Base-by-base conservation (phyloP, 306 rosid genomes). In the Canavalia ensiformis region DNA sequence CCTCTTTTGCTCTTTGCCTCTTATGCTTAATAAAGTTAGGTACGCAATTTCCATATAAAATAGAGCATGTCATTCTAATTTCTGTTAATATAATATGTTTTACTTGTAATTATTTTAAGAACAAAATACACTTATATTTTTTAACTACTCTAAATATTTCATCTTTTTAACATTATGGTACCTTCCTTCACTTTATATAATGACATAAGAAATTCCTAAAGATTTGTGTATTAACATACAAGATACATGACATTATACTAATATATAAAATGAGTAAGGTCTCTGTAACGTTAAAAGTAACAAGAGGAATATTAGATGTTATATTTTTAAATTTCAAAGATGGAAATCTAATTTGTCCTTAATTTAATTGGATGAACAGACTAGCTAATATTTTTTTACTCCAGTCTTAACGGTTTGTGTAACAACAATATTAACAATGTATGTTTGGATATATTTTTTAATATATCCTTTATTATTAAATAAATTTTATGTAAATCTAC, bases 21-120 rank as follows among this genome's bases (percentile, higher is more conserved):
- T 18, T 18, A 47, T 77, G 66, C 45, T 68, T 59, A 44, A 68
- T 68, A 78, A 78, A 55, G 75, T 37, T 65, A 10, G 31, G 28
- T 54, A 8, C 56, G 44, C 46, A 41, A 42, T 41, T 78, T 68
- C 68, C 46, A 29, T 68, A 54, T 76, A 8, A 49, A 63, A 1
- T 10, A 51, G 51, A 51, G 51, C 5, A 60, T 49, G 41, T 63
- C 74, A 50, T 55, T 45, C 44, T 51, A 8, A 1, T 31, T 60
- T 74, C 3, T 44, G 28, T 5, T 37, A 63, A 2, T 37, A 37
- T 2, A 37, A 2, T 37, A 37, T 2, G 4, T 37, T 37, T 37
- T 37, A 37, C 41, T 37, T 37, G 41, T 37, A 37, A 37, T 37
- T 28, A 58, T 30, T 45, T 30, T 68, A 44, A 11, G 72, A 9